phyloP scores from a whole-genome alignment of 495 filamentous ascomycete genomes.

The Aspergillus panamensis region DNA sequence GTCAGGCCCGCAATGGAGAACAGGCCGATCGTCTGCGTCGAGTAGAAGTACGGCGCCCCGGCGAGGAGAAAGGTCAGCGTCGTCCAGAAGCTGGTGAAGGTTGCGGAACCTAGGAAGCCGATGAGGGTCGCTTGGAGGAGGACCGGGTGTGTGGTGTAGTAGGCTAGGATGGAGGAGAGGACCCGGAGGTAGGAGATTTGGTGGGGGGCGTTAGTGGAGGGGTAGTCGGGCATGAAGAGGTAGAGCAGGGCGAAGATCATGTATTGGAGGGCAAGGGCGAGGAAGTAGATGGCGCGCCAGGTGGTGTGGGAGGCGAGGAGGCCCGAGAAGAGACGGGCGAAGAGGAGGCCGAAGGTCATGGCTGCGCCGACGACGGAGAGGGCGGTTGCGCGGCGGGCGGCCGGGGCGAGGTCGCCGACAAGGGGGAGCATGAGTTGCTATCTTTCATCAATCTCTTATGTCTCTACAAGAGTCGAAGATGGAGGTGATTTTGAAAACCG shows the following conservation, averaged over 20 bases:
- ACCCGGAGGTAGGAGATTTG: constrained; percentile 60
- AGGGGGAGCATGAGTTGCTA: constrained; percentile 77
- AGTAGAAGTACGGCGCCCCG: constrained; percentile 63
- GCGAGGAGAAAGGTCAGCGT: constrained; percentile 78
- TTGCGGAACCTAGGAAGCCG: constrained; percentile 51
- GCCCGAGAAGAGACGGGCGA: constrained; percentile 74
- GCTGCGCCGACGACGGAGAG: constrained; percentile 73
- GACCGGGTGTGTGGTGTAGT: constrained; percentile 61
- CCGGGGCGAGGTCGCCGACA: constrained; percentile 75
- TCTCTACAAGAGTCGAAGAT: too few species aligned
- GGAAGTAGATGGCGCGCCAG: constrained; percentile 81
- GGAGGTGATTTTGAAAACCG: too few species aligned
- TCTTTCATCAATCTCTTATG: not conserved
- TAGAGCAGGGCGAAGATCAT: constrained; percentile 64
- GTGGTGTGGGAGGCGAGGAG: constrained; percentile 64
- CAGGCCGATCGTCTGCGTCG: constrained; percentile 64
- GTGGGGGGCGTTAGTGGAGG: constrained; percentile 62
- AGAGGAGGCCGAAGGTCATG: constrained; percentile 70
- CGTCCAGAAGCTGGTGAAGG: constrained; percentile 76
- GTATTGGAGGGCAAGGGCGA: constrained; percentile 69
- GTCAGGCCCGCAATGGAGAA: constrained; percentile 75
- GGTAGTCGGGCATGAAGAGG: constrained; percentile 78
- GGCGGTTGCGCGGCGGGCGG: constrained; percentile 61
- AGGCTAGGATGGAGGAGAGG: constrained; percentile 57
- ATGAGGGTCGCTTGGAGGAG: constrained; percentile 64